Evolutionary conservation across 306 rosid genomes (phyloP).

Genomic region (Castanea crenata): DNA sequence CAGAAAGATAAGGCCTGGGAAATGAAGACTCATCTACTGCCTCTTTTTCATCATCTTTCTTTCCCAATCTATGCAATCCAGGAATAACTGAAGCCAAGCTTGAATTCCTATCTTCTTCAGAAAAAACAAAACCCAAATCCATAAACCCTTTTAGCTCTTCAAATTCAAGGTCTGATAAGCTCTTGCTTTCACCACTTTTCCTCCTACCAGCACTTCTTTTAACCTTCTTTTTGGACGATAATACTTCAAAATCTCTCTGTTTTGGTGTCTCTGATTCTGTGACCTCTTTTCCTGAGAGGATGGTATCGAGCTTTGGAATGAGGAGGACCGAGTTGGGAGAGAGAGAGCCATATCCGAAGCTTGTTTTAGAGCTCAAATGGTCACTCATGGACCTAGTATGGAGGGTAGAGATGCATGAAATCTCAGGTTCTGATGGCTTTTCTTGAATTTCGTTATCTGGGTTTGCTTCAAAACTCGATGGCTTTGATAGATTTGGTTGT

Average conservation of each 20-base stretch:
- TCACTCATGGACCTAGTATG: slow-evolving; percentile 72
- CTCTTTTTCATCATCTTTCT: slow-evolving; percentile 29
- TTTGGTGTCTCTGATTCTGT: slow-evolving; percentile 10
- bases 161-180: slow-evolving; percentile 78
- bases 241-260: slow-evolving; percentile 9
- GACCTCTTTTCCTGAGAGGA: slow-evolving; percentile 53
- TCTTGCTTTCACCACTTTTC: slow-evolving; percentile 53
- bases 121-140: slow-evolving; percentile 91
- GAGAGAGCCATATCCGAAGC: slow-evolving; percentile 28
- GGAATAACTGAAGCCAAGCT: slow-evolving; percentile 79
- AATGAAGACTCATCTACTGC: slow-evolving; percentile 27
- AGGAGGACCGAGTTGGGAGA: slow-evolving; percentile 53
- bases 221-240: slow-evolving; percentile 27
- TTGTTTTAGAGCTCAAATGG: slow-evolving; percentile 45
- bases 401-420: slow-evolving; percentile 26
- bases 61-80: slow-evolving; percentile 74
- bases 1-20: slow-evolving; percentile 87
- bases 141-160: slow-evolving; percentile 85
- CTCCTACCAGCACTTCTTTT: slow-evolving; percentile 6
- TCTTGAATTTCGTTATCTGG: slow-evolving; percentile 27
- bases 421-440: slow-evolving; percentile 25
- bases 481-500: slow-evolving; percentile 9
- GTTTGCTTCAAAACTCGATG: slow-evolving; percentile 28
- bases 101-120: slow-evolving; percentile 72
- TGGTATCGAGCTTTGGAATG: slow-evolving; percentile 44